Evolutionary conservation across 2,329 filamentous ascomycete genomes (phyloP), one percentile per base, ranked within the genome.

Genomic region (Pseudogymnoascus sp.): DNA sequence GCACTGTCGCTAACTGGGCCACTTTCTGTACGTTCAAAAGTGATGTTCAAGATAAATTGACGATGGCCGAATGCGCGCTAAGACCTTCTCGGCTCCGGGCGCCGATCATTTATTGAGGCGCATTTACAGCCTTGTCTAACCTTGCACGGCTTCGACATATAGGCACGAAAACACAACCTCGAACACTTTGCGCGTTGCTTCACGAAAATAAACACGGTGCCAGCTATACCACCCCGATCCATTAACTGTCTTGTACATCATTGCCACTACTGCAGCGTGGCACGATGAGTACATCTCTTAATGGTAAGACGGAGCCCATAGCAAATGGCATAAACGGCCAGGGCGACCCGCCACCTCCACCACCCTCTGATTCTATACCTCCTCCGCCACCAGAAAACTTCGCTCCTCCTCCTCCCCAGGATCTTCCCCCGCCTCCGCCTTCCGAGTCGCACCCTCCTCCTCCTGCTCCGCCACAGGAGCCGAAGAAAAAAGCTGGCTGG

Each of bases 401-500:
- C 47, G 66, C 68, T 63, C 75, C 77, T 63, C 77, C 77, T 60
- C 76, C 76, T 61, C 74, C 75, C 11, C 71, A 73, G 62, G 71
- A 73, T 58, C 57, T 70, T 12, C 70, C 70, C 12, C 73, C 72
- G 15, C 73, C 74, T 6, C 71, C 73, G 6, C 71, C 73, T 25
- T 68, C 71, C 14, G 75, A 76, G 41, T 65, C 68, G 18, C 47
- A 65, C 18, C 74, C 74, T 11, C 80, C 75, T 5, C 75, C 78
- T 18, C 77, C 80, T 18, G 57, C 57, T 25, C 74, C 75, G 1
- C 70, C 68, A 11, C 79, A 73, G 77, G 65, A 68, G 35, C 64
- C 63, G n/a, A 71, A 80, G 67, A 82, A 83, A 70, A 83, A 84
- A 68, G 68, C 71, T 59, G 80, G 81, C 66, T 82, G 78, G 78